These are phyloP conservation scores for Teratosphaeria destructans DNA, from an alignment of 2,329 filamentous ascomycete genomes.

Conservation along the genomic window DNA sequence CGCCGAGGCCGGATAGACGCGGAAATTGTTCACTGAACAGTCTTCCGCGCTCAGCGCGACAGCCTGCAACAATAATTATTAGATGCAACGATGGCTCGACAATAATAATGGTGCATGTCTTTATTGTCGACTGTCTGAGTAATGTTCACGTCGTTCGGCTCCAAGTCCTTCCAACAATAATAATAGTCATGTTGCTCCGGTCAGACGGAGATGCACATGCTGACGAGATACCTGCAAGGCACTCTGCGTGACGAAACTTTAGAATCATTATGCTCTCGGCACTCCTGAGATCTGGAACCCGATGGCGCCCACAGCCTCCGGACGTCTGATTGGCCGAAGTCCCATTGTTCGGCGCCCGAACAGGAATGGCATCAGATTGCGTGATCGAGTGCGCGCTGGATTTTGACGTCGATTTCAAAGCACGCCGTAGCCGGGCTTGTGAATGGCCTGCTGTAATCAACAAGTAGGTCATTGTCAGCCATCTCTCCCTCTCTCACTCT, in stretches of 20 bases:
- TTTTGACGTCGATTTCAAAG: slow-evolving; percentile 13
- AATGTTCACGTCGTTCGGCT: background rate
- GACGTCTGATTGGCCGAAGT: background rate
- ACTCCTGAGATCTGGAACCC: background rate
- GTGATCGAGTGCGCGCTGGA: slow-evolving; percentile 3
- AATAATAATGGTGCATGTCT: background rate
- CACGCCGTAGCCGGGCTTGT: slow-evolving; percentile 9
- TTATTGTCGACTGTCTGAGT: background rate
- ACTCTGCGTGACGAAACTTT: background rate
- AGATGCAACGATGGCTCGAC: no score
- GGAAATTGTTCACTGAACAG: background rate
- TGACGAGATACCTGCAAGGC: background rate
- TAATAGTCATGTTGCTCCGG: background rate
- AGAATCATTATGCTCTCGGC: background rate
- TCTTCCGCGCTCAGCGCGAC: background rate
- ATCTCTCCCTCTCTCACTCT: background rate
- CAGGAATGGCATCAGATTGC: background rate
- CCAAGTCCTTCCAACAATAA: background rate
- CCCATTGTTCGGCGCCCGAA: slow-evolving; percentile 1
- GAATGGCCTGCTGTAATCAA: slow-evolving; percentile 1
- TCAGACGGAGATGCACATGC: background rate
- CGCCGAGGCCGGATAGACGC: background rate
- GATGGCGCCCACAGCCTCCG: background rate
- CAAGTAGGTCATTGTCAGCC: slow-evolving; percentile 1
- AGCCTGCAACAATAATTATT: no score